These are phyloP conservation scores for Saccharomyces kudriavzevii DNA, from an alignment of 805 yeast genomes.

Conservation along the genomic window DNA sequence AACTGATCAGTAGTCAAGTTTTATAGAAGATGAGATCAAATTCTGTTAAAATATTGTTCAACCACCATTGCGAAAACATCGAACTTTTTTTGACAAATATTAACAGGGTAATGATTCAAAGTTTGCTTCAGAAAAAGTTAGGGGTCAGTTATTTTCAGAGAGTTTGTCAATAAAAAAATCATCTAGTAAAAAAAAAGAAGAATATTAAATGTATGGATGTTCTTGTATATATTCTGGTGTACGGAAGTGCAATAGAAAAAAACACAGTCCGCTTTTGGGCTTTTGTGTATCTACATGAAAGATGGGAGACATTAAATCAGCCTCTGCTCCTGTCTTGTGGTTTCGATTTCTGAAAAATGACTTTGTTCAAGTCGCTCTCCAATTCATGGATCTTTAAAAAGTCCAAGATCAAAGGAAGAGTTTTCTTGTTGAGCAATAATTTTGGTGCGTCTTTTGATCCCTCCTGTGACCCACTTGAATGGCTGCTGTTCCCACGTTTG, in stretches of 20 bases:
- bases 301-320: not conserved
- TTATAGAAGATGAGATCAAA: not conserved
- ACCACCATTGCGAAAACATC: not conserved
- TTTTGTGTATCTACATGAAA: not conserved
- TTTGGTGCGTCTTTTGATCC: not conserved
- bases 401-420: conserved; percentile 39
- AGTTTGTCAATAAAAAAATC: not conserved
- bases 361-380: conserved; percentile 39
- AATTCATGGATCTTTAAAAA: conserved; percentile 39
- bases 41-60: not conserved
- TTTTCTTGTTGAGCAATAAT: conserved; percentile 36
- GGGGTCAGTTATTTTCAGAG: not conserved
- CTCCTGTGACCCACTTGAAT: not conserved
- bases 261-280: not conserved
- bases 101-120: not conserved
- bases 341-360: conserved; percentile 43
- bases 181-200: not conserved
- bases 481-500: not conserved
- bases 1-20: not conserved
- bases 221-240: not conserved
- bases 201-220: not conserved
- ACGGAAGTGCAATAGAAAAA: not conserved
- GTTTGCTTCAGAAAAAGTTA: not conserved
- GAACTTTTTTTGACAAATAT: not conserved
- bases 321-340: not conserved